phyloP scores from a whole-genome alignment of 768 basidiomycete genomes.

The Multifurca ochricompacta region DNA sequence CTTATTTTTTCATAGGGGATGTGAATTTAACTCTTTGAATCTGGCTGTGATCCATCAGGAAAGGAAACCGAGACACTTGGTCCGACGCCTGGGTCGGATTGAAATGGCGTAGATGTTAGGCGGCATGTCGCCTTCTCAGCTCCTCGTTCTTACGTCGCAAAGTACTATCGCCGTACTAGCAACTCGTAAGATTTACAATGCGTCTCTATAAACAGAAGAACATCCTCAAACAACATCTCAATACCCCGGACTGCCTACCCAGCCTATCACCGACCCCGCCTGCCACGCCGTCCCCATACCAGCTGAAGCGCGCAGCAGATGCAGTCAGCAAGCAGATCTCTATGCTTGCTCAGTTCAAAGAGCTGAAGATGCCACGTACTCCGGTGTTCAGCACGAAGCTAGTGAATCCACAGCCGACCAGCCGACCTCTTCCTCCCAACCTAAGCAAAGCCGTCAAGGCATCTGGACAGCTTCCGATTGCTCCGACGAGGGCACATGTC shows the following conservation, averaged over 20 bases:
- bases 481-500: neutral
- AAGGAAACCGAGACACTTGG: neutral
- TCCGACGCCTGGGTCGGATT: neutral
- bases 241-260: neutral
- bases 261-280: neutral
- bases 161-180: conserved; percentile 10
- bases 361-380: conserved; percentile 1
- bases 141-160: conserved; percentile 7
- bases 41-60: neutral
- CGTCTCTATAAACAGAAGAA: conserved; percentile 12
- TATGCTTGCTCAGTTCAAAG: conserved; percentile 13
- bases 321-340: conserved; percentile 11
- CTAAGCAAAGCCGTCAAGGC: neutral
- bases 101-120: neutral
- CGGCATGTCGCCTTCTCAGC: neutral
- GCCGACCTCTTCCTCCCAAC: neutral
- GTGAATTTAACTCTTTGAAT: neutral
- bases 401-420: neutral
- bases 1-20: neutral
- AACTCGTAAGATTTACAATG: conserved; percentile 14
- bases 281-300: neutral
- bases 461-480: neutral
- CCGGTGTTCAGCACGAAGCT: conserved; percentile 3
- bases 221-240: neutral
- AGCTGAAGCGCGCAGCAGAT: conserved; percentile 8